Evolutionary conservation across 495 filamentous ascomycete genomes (phyloP).

Genomic region (Aspergillus egyptiacus): DNA sequence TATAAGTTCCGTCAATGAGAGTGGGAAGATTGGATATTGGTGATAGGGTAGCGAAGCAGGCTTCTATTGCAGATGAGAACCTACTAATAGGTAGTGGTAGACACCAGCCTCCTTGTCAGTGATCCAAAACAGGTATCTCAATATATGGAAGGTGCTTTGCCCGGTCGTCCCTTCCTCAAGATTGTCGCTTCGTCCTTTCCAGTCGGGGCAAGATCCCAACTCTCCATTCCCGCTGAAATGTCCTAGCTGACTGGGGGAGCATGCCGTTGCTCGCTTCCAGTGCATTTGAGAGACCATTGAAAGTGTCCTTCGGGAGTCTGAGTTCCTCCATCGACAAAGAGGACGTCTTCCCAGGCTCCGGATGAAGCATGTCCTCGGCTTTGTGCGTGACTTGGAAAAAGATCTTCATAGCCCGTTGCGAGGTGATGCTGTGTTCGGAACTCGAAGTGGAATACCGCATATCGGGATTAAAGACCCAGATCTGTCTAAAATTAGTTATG

Average conservation of each 20-base stretch:
- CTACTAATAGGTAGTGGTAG: too few relatives aligned
- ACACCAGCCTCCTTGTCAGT: too few relatives aligned
- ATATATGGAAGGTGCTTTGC: neutral
- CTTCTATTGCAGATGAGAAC: too few relatives aligned
- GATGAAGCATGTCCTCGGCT: slow-evolving; percentile 50
- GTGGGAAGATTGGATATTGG: neutral
- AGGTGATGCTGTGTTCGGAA: slow-evolving; percentile 22
- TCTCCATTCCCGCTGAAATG: slow-evolving; percentile 55
- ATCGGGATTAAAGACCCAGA: slow-evolving; percentile 68
- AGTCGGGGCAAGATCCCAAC: slow-evolving; percentile 56
- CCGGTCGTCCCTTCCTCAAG: neutral
- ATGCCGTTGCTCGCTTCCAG: slow-evolving; percentile 47
- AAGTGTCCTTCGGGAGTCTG: slow-evolving; percentile 46
- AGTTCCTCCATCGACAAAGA: slow-evolving; percentile 60
- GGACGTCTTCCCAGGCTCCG: slow-evolving; percentile 34
- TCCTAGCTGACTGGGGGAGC: slow-evolving; percentile 50
- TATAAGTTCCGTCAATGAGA: neutral
- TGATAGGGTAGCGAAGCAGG: too few relatives aligned
- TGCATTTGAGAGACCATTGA: slow-evolving; percentile 34
- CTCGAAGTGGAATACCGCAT: slow-evolving; percentile 56
- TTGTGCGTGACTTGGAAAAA: slow-evolving; percentile 50
- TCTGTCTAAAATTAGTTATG: slow-evolving; percentile 33
- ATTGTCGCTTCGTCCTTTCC: slow-evolving; percentile 5
- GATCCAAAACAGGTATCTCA: neutral
- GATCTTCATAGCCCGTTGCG: slow-evolving; percentile 59